phyloP scores from a whole-genome alignment of 1,139 yeast genomes.

The Suhomyces bribrorum region DNA sequence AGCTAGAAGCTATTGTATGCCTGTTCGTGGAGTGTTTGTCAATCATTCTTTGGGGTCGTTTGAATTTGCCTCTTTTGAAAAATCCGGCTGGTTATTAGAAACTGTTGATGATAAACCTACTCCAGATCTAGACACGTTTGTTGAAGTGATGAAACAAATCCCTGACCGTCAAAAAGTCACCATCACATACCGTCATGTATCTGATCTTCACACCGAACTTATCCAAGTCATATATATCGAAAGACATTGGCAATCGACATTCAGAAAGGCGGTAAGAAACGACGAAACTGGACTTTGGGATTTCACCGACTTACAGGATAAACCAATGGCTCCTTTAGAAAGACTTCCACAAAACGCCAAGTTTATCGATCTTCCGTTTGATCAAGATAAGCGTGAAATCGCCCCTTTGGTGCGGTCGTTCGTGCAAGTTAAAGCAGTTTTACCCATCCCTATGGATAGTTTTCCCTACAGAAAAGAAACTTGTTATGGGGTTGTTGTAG shows the following conservation, averaged over 20 bases:
- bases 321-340: conserved; percentile 54
- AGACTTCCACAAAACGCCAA: conserved; percentile 60
- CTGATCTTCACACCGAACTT: conserved; percentile 75
- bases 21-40: conserved; percentile 80
- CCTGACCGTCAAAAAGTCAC: conserved; percentile 79
- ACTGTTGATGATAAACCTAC: conserved; percentile 75
- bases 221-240: conserved; percentile 69
- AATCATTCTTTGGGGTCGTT: conserved; percentile 82
- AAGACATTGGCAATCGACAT: conserved; percentile 80
- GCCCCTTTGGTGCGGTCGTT: conserved; percentile 54
- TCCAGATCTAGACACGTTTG: conserved; percentile 69
- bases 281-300: conserved; percentile 90
- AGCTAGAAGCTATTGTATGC: conserved; percentile 81
- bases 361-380: conserved; percentile 68
- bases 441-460: conserved; percentile 76
- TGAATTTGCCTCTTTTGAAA: conserved; percentile 58
- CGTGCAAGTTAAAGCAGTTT: conserved; percentile 64
- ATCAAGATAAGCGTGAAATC: conserved; percentile 46
- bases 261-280: conserved; percentile 74
- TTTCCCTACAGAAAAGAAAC: conserved; percentile 61
- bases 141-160: conserved; percentile 72
- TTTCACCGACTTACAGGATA: conserved; percentile 63
- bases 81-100: conserved; percentile 71
- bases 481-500: conserved; percentile 79
- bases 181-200: conserved; percentile 71